Conservation (phyloP, 2,329 filamentous ascomycete species). For the Cytospora piceae region DNA sequence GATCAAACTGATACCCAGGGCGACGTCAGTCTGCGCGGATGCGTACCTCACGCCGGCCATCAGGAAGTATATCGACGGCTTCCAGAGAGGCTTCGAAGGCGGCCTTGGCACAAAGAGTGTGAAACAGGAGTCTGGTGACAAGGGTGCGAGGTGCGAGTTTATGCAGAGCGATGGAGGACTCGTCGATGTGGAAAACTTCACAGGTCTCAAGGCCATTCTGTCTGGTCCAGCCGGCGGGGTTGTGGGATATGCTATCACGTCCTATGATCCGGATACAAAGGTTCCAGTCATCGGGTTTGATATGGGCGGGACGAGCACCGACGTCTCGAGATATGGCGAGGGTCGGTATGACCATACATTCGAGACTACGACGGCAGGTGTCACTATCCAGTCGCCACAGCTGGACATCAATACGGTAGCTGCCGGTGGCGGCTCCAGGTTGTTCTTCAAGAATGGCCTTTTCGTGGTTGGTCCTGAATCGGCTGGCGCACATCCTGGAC, state of each 20-base stretch:
- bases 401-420: conserved; percentile 95
- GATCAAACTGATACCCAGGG: conserved; percentile 79
- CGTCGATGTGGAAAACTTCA: conserved; percentile 79
- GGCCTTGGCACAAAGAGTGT: conserved; percentile 78
- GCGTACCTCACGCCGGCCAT: conserved; percentile 81
- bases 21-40: conserved; percentile 78
- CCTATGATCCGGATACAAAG: conserved; percentile 80
- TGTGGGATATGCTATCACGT: conserved; percentile 89
- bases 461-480: conserved; percentile 92
- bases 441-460: conserved; percentile 87
- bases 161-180: conserved; percentile 86
- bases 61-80: conserved; percentile 73
- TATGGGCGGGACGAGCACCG: conserved; percentile 92
- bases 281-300: conserved; percentile 93
- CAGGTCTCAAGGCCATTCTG: conserved; percentile 81
- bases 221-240: conserved; percentile 93
- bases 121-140: conserved; percentile 64
- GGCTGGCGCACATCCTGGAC: conserved; percentile 85
- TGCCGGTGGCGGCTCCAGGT: conserved; percentile 80
- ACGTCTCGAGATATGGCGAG: conserved; percentile 84
- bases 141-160: conserved; percentile 85
- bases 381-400: conserved; percentile 90
- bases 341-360: conserved; percentile 93
- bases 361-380: conserved; percentile 91
- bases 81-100: conserved; percentile 79